These are phyloP conservation scores for Kluyveromyces dobzhanskii DNA, from an alignment of 805 yeast species.

Conservation along the genomic window DNA sequence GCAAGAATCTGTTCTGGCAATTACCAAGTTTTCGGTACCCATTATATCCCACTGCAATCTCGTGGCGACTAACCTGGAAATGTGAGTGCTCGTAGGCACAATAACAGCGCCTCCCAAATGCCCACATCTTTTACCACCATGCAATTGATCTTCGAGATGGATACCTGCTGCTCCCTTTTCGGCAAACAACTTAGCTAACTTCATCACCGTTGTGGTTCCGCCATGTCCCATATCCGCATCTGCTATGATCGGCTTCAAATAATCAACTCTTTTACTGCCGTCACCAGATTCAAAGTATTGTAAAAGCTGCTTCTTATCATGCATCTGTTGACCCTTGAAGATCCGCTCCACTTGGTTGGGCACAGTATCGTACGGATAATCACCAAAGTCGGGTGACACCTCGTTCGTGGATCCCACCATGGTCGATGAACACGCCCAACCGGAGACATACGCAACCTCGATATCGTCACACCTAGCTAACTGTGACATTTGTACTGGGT, in stretches of 20 bases:
- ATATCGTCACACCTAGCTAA: constrained; percentile 38
- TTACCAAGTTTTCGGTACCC: constrained; percentile 48
- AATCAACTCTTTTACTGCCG: constrained; percentile 31
- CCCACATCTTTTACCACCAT: constrained; percentile 61
- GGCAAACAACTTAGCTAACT: constrained; percentile 56
- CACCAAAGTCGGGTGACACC: constrained; percentile 60
- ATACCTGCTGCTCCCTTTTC: constrained; percentile 62
- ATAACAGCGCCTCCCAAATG: constrained; percentile 54
- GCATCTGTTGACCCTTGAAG: constrained; percentile 50
- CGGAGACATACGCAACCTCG: constrained; percentile 47
- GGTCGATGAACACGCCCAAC: constrained; percentile 54
- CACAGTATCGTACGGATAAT: constrained; percentile 60
- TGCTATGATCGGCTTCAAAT: constrained; percentile 53
- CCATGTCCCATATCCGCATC: constrained; percentile 67
- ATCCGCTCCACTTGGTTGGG: constrained; percentile 58
- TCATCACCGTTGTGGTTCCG: constrained; percentile 54
- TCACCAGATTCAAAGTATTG: constrained; percentile 23
- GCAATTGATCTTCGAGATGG: constrained; percentile 56
- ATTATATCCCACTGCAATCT: constrained; percentile 58
- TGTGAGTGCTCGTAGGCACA: constrained; percentile 51
- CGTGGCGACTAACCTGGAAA: constrained; percentile 46
- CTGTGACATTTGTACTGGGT: constrained; percentile 56
- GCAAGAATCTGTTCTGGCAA: constrained; percentile 56
- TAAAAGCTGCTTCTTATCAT: constrained; percentile 42
- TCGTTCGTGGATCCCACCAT: constrained; percentile 51